Evolutionary conservation across 352 stramenopile genomes (phyloP).

Genomic region (Thraustotheca clavata): DNA sequence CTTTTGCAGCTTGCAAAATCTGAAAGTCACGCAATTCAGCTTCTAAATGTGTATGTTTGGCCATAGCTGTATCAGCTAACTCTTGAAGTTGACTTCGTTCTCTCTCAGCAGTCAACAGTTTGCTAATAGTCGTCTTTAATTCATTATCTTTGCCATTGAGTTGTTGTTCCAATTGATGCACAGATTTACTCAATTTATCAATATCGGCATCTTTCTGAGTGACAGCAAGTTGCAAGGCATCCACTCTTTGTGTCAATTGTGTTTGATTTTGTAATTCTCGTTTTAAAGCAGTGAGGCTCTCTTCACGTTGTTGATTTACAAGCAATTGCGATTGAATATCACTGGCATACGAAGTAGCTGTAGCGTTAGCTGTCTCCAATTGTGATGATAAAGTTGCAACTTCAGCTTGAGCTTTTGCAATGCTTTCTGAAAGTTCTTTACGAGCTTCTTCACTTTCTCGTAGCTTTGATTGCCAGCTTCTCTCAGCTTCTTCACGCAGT

Average conservation of each 20-base stretch:
- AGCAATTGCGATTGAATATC: slow-evolving; percentile 11
- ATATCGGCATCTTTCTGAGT: slow-evolving; percentile 55
- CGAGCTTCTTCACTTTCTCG: background rate
- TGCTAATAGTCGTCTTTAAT: slow-evolving; percentile 53
- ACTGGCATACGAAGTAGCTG: background rate
- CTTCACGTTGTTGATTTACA: slow-evolving; percentile 7
- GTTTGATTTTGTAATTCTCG: slow-evolving; percentile 22
- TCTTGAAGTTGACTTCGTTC: background rate
- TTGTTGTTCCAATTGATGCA: slow-evolving; percentile 56
- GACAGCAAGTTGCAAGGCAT: slow-evolving; percentile 27
- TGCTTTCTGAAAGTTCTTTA: background rate
- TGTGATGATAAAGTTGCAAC: background rate
- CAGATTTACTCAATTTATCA: slow-evolving; percentile 43
- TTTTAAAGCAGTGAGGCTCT: slow-evolving; percentile 21
- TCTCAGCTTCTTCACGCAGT: background rate
- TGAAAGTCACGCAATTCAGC: background rate
- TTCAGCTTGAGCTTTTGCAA: background rate
- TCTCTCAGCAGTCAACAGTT: slow-evolving; percentile 25
- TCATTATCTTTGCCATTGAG: slow-evolving; percentile 51
- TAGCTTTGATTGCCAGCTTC: background rate
- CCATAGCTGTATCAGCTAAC: background rate
- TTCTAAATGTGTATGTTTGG: slow-evolving; percentile 2
- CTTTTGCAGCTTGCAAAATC: background rate
- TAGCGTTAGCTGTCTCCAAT: background rate
- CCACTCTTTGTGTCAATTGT: slow-evolving; percentile 33